Evolutionary conservation across 805 yeast genomes (phyloP).

Genomic region (Teunomyces stri): DNA sequence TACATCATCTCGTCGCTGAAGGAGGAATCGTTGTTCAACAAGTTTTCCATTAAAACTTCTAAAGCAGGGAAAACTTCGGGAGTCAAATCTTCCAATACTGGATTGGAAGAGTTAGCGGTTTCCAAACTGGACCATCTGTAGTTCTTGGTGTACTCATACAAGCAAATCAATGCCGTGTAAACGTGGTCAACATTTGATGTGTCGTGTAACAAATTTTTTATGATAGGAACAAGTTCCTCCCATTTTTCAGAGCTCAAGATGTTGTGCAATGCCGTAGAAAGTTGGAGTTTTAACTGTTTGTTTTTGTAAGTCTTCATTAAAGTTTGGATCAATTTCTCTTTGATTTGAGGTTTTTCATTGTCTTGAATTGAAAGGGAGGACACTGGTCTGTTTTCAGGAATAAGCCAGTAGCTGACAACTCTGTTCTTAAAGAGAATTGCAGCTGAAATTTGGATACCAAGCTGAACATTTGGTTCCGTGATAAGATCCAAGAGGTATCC

Average conservation of each 20-base stretch:
- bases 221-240: slow-evolving; percentile 40
- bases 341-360: slow-evolving; percentile 35
- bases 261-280: slow-evolving; percentile 54
- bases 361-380: slow-evolving; percentile 23
- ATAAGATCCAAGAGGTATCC: slow-evolving; percentile 51
- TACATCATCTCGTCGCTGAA: slow-evolving; percentile 36
- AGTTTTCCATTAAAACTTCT: slow-evolving; percentile 28
- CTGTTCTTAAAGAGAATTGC: slow-evolving; percentile 46
- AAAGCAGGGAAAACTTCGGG: slow-evolving; percentile 35
- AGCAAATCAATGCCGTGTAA: slow-evolving; percentile 38
- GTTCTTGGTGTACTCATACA: slow-evolving; percentile 39
- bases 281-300: slow-evolving; percentile 49
- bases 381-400: slow-evolving; percentile 30
- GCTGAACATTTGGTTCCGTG: slow-evolving; percentile 41
- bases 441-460: slow-evolving; percentile 44
- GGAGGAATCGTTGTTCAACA: slow-evolving; percentile 21
- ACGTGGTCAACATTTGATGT: slow-evolving; percentile 38
- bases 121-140: slow-evolving; percentile 50
- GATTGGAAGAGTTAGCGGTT: slow-evolving; percentile 26
- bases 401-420: slow-evolving; percentile 36
- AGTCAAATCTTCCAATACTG: slow-evolving; percentile 39
- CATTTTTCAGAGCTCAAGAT: slow-evolving; percentile 50
- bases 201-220: slow-evolving; percentile 41
- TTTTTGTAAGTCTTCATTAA: slow-evolving; percentile 40
- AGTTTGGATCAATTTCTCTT: slow-evolving; percentile 36